Percentiles rank a stretch among this genome's conserved stretches.
Evolutionary conservation across 352 stramenopile species (phyloP).

Genomic region (Globisporangium solare): DNA sequence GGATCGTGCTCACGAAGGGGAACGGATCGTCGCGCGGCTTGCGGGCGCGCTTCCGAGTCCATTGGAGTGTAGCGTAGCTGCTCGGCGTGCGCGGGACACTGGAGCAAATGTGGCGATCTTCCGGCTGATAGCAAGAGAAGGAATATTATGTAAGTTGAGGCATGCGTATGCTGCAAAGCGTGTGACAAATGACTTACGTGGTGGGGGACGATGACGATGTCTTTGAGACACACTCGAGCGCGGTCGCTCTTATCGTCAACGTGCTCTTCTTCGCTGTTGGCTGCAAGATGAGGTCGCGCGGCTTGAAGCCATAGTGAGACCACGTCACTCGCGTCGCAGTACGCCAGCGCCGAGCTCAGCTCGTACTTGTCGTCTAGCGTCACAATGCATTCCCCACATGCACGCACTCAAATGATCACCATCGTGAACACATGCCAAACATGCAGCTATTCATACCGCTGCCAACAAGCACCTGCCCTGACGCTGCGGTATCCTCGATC

Average conservation of each 20-base stretch:
- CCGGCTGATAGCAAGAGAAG: background rate
- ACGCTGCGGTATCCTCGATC: constrained; percentile 12
- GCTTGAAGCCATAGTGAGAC: constrained; percentile 11
- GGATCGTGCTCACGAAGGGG: background rate
- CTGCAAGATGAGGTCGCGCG: background rate
- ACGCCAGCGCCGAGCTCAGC: constrained; percentile 18
- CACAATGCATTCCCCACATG: too few species aligned
- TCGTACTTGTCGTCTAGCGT: constrained; percentile 4
- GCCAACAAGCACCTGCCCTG: background rate
- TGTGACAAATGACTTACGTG: background rate
- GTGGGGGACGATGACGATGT: constrained; percentile 3
- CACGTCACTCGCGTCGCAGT: constrained; percentile 17
- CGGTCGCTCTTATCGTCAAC: background rate
- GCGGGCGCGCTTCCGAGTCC: background rate
- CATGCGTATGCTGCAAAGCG: background rate
- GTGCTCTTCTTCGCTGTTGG: background rate
- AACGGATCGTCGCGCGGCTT: constrained; percentile 1
- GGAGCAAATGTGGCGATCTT: constrained; percentile 3
- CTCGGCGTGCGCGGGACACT: background rate
- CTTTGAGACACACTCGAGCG: background rate
- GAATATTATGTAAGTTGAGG: background rate
- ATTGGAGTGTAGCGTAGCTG: background rate
- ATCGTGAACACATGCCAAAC: background rate
- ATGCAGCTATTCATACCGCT: constrained; percentile 6
- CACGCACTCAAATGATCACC: too few species aligned